Base-by-base conservation (phyloP, 495 filamentous ascomycete species). In the Neurospora africana region DNA sequence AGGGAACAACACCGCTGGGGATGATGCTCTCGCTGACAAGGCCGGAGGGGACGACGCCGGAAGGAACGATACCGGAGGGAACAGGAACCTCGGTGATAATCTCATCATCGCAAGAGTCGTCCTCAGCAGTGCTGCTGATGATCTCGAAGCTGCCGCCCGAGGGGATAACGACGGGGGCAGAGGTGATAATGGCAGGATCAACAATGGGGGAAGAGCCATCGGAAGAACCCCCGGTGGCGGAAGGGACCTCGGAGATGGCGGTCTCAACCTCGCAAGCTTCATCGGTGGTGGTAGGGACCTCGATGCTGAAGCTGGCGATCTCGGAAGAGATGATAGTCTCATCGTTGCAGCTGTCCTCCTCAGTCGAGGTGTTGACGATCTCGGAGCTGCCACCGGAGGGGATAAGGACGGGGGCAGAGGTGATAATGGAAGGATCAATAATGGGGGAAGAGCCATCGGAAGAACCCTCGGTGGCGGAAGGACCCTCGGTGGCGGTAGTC, bases 21-120 rank as follows among this genome's bases (percentile, higher is more conserved):
- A 33, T 33, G 5, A 5, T 33, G 33, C 33, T 33, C 33, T 33
- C 33, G 5, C 2, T 33, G 33, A 33, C 36, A 1, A 6, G 1
- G 36, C 36, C 36, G 5, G 5, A 6, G 36, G 36, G 36, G 5
- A 36, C 1, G 36, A 6, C 1, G 36, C 36, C 36, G 8, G 36
- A 36, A n/a, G 36, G 36, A 36, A 36, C 5, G 37, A 5, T 5
- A 5, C 39, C 17, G 17, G 39, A 21, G 19, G 43, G n/a, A 47
- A 38, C 43, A 21, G 40, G 35, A 33, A 71, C 71, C 41, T 70
- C 33, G 30, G 70, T 58, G 1, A 33, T 73, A 30, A 69, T 70
- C 69, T 75, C 74, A 39, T 73, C 74, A 13, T 71, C 72, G 70
- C 72, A 74, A 23, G 41, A 35, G 9, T 75, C 74, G 11, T 73